Conservation (phyloP, 495 filamentous ascomycete genomes). For the Bacidia rubella region DNA sequence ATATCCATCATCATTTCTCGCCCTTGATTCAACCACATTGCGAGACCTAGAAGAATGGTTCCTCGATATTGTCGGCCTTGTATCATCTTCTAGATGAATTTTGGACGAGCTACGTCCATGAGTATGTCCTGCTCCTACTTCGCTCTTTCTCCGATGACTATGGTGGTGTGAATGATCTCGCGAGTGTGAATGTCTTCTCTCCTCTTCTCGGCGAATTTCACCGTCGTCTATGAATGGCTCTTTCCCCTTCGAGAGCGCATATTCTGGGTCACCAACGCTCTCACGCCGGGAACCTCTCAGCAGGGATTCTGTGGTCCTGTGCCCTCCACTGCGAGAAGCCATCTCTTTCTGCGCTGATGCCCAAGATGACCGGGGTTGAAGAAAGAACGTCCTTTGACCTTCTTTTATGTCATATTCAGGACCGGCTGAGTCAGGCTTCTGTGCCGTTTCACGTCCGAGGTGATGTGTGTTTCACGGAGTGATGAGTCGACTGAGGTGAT, state of each 20-base stretch:
- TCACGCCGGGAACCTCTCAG: neutral
- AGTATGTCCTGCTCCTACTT: neutral
- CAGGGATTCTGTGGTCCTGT: neutral
- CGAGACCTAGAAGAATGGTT: neutral
- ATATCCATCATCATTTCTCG: neutral
- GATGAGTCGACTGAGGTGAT: neutral
- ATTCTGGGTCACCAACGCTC: neutral
- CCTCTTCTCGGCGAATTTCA: neutral
- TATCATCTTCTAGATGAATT: neutral
- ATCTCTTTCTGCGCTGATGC: neutral
- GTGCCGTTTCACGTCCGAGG: neutral
- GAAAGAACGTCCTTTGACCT: neutral
- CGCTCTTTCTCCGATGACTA: neutral
- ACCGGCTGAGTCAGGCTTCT: neutral
- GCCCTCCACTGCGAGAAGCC: neutral
- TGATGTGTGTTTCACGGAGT: neutral
- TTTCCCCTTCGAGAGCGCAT: neutral
- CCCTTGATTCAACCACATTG: neutral
- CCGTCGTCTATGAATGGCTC: neutral
- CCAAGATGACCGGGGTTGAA: neutral
- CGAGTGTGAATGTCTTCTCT: neutral
- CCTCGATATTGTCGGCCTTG: neutral
- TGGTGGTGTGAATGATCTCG: neutral
- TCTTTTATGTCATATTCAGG: neutral
- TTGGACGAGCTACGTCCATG: neutral